These are phyloP conservation scores for Oryza coarctata DNA, from an alignment of 176 grass and related monocot genomes.

Conservation along the genomic window DNA sequence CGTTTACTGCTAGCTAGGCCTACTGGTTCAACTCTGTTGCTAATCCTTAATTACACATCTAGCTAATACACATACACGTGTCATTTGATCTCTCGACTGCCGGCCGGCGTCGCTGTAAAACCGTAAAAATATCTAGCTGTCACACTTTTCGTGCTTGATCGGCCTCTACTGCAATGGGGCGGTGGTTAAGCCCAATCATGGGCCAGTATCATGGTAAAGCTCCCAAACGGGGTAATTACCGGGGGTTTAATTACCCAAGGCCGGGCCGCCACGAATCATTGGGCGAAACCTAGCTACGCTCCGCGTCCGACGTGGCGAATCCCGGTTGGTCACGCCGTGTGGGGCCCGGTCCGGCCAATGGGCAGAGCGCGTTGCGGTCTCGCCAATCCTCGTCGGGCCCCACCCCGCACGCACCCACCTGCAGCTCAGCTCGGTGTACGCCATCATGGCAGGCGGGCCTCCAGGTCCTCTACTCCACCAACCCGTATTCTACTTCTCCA, in stretches of 20 bases:
- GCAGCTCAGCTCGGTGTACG: slow-evolving; percentile 12
- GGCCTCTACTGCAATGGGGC: not conserved
- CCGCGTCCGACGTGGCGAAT: slow-evolving; percentile 1
- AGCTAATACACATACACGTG: not conserved
- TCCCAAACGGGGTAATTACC: not conserved
- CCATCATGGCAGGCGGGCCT: slow-evolving; percentile 37
- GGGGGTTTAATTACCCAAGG: slow-evolving; percentile 9
- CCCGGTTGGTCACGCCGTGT: not conserved
- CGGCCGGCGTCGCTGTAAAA: slow-evolving; percentile 10
- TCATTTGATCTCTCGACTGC: not conserved
- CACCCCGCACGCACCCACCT: slow-evolving; percentile 13
- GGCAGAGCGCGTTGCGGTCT: slow-evolving; percentile 36
- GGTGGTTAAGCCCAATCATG: slow-evolving; percentile 34
- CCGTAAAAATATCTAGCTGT: not conserved
- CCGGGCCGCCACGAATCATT: slow-evolving; percentile 36
- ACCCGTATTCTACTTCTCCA: not conserved
- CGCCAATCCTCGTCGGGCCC: slow-evolving; percentile 44
- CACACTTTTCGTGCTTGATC: not conserved
- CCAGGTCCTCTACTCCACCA: slow-evolving; percentile 31
- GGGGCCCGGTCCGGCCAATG: slow-evolving; percentile 14
- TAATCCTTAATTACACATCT: not conserved
- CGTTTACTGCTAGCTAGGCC: no score
- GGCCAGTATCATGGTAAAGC: slow-evolving; percentile 13
- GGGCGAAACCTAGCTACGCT: not conserved
- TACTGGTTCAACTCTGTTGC: not conserved